Evolutionary conservation across 202 grass and related monocot genomes (phyloP), one percentile per base, ranked within the genome.

Genomic region (Schoenoplectus tabernaemontani): DNA sequence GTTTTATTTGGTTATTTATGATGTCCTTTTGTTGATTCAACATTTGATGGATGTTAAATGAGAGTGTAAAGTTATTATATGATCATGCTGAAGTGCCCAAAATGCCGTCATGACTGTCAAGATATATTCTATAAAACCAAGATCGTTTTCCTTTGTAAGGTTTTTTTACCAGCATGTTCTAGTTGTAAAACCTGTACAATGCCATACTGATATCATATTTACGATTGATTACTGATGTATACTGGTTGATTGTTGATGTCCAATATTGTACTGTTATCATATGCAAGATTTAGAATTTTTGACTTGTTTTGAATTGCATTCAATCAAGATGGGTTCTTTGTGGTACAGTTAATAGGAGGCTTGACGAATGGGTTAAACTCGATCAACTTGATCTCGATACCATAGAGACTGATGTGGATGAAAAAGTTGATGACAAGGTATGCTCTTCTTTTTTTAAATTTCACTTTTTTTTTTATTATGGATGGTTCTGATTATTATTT

Each of bases 341-440:
- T 80, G 48, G 85, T 60, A 54, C 88, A 99, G 96, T 99, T 83
- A 99, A 99, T 75, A 99, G 96, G 84, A 86, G 92, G 81, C 88
- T 99, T 2, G 96, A 99, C 57, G 96, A 99, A 75, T 99, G 96
- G 96, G 96, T 99, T 82, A 95, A 95, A 83, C 89, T 99, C 68
- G 89, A 96, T 59, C 96, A 99, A 89, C 91, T 99, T 83, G 96
- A 99, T 73, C 96, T 95, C 73, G 90, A 89, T 19, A 99, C 90
- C 23, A 87, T 91, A 0, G 96, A 99, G 79, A 89, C 84, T 4
- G 96, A 95, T 86, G 67, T 99, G 59, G 96, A 99, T 86, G 96
- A 99, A 76, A 99, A 99, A 82, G 88, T 99, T 26, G 96, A 99
- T 26, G 96, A 99, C 59, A 99, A 99, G 96, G 96, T 93, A 88